Evolutionary conservation across 352 stramenopile genomes (phyloP), one percentile per base, ranked within the genome.

Genomic region (Aphanomyces cochlioides): DNA sequence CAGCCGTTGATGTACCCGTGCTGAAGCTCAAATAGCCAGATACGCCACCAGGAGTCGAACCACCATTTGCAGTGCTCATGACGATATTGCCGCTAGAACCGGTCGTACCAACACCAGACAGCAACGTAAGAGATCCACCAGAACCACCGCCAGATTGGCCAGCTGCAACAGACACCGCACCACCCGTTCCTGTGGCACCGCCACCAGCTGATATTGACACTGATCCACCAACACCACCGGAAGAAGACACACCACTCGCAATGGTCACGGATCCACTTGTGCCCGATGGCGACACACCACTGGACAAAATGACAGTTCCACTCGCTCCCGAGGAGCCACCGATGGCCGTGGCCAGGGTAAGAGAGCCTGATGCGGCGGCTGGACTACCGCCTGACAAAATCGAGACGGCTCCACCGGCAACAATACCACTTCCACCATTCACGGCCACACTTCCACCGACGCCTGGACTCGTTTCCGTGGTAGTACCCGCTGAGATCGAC

Each of bases 221-320:
- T 58, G 82, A 41, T 12, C 50, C 48, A 19, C 58, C 41, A 15
- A 50, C 66, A 56, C 41, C 57, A 50, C 7, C 47, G n/a, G 15
- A 45, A 37, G 15, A 47, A 3, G 37, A 53, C 63, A 19, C 13
- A 15, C 60, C 60, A 8, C 19, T 39, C 13, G 40, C 69, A 67
- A 82, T 43, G 3, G 47, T 68, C 19, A 84, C 77, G 13, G 47
- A 53, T 5, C 78, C 76, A 41, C 74, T 76, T 50, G 72, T 73
- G 53, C 76, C 76, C 58, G 67, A 54, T 36, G 57, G 69, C 4
- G 71, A 76, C 60, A 34, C 56, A 2, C 78, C 78, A 47, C 78
- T 76, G 13, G 76, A 74, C 6, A 84, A 48, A 8, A 60, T 66
- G 39, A 84, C 74, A 0, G 47, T 19, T 4, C 75, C 77, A 40